A percentile compares a stretch with the other conserved stretches of the same genome.
These are phyloP conservation scores for Metrosideros polymorpha DNA, from an alignment of 441 rosid genomes.

Conservation along the genomic window DNA sequence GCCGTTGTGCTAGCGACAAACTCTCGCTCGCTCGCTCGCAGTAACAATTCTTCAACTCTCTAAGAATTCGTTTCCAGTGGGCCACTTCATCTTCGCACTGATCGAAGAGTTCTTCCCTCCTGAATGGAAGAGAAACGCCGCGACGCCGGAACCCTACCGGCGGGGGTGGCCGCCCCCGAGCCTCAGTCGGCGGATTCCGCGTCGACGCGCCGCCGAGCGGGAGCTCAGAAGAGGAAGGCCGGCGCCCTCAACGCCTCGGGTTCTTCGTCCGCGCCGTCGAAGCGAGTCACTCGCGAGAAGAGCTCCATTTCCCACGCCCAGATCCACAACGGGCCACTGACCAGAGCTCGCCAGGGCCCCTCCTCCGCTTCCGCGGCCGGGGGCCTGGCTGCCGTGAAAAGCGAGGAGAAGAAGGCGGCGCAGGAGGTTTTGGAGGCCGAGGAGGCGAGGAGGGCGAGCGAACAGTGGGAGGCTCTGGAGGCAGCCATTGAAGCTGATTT, in stretches of 20 bases:
- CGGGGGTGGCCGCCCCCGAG: conserved; percentile 25
- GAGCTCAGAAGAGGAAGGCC: conserved; percentile 61
- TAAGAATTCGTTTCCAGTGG: neutral
- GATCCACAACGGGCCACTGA: conserved; percentile 81
- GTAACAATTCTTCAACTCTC: neutral
- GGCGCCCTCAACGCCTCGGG: conserved; percentile 29
- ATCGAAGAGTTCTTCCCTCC: neutral
- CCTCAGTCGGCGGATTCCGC: conserved; percentile 52
- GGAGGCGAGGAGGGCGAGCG: conserved; percentile 21
- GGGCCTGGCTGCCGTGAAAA: neutral
- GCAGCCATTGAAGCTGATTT: conserved; percentile 66
- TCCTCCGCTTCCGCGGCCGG: neutral
- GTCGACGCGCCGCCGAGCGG: conserved; percentile 62
- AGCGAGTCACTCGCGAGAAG: conserved; percentile 80
- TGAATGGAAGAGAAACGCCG: conserved; percentile 52
- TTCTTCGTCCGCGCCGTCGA: conserved; percentile 52
- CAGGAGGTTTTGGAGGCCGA: conserved; percentile 21
- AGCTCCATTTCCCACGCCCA: conserved; percentile 38
- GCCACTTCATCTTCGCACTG: neutral
- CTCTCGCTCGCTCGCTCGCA: neutral
- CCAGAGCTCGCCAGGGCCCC: conserved; percentile 88
- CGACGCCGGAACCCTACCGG: conserved; percentile 26
- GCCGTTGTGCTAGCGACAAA: neutral
- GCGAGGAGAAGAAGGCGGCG: conserved; percentile 17
- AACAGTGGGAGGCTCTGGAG: conserved; percentile 72